phyloP scores from a whole-genome alignment of 2,329 filamentous ascomycete genomes.

The Escovopsis weberi region DNA sequence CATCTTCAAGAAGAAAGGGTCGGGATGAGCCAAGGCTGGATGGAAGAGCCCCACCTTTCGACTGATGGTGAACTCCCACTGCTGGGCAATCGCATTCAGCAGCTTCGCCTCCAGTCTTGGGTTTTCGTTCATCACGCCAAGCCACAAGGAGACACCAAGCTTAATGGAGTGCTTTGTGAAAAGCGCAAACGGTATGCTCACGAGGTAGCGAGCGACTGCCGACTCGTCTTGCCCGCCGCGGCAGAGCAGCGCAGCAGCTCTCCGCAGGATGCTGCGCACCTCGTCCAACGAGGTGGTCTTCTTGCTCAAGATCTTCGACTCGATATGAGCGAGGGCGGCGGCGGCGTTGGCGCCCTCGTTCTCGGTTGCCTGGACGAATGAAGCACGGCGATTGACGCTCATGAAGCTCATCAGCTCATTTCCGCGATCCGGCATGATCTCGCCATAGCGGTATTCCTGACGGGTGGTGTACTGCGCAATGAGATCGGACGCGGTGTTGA shows the following conservation, averaged over 20 bases:
- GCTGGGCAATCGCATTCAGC: conserved; percentile 71
- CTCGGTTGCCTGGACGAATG: conserved; percentile 36
- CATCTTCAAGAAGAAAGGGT: conserved; percentile 82
- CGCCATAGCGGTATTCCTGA: conserved; percentile 85
- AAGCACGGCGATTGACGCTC: conserved; percentile 36
- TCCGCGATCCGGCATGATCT: conserved; percentile 55
- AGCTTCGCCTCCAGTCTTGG: conserved; percentile 76
- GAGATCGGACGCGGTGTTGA: conserved; percentile 92
- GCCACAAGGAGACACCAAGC: conserved; percentile 87
- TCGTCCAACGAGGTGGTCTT: conserved; percentile 58
- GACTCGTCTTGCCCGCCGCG: conserved; percentile 61
- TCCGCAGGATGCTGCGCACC: conserved; percentile 65
- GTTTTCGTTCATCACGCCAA: conserved; percentile 94
- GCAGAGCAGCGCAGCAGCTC: conserved; percentile 77
- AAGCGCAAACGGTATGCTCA: conserved; percentile 80
- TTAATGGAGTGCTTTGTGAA: conserved; percentile 95
- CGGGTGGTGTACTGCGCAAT: conserved; percentile 93
- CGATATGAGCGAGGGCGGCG: conserved; percentile 57
- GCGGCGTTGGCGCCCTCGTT: conserved; percentile 43
- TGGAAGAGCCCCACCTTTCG: conserved; percentile 72
- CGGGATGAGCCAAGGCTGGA: conserved; percentile 52
- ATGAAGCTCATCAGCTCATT: conserved; percentile 49
- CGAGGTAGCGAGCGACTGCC: conserved; percentile 71
- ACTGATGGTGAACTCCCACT: conserved; percentile 77
- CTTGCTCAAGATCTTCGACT: conserved; percentile 53